Percentiles rank a stretch among this genome's conserved stretches.
Evolutionary conservation across 2,329 filamentous ascomycete genomes (phyloP).

Genomic region (Neoscytalidium dimidiatum): DNA sequence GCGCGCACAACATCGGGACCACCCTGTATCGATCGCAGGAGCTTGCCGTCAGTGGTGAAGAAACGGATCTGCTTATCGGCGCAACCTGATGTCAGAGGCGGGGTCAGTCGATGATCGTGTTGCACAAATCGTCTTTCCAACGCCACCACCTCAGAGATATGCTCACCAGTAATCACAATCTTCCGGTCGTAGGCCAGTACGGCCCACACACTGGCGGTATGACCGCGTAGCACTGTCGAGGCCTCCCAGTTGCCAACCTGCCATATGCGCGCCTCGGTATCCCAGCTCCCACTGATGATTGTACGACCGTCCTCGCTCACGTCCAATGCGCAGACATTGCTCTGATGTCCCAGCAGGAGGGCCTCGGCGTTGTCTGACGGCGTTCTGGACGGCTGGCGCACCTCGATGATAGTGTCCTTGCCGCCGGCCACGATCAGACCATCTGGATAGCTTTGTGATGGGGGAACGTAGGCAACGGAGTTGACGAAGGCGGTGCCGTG

Average conservation of each 20-base stretch:
- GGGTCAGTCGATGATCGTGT: slow-evolving; percentile 9
- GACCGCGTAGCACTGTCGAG: slow-evolving; percentile 69
- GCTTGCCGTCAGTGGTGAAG: slow-evolving; percentile 67
- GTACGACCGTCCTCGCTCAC: slow-evolving; percentile 70
- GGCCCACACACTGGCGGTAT: slow-evolving; percentile 86
- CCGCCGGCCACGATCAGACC: slow-evolving; percentile 87
- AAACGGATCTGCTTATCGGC: slow-evolving; percentile 89
- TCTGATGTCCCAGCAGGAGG: slow-evolving; percentile 79
- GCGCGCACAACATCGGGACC: slow-evolving; percentile 84
- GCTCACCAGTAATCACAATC: slow-evolving; percentile 73
- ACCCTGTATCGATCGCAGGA: slow-evolving; percentile 65
- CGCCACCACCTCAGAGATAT: not conserved
- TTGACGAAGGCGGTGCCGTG: slow-evolving; percentile 88
- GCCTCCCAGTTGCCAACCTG: slow-evolving; percentile 81
- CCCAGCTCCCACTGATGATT: slow-evolving; percentile 93
- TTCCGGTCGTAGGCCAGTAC: slow-evolving; percentile 79
- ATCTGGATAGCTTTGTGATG: slow-evolving; percentile 68
- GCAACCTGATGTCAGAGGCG: slow-evolving; percentile 56
- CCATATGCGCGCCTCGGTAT: slow-evolving; percentile 86
- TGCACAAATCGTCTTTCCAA: slow-evolving; percentile 3
- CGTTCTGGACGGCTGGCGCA: slow-evolving; percentile 68
- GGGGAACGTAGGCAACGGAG: slow-evolving; percentile 73
- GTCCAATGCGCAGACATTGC: slow-evolving; percentile 87
- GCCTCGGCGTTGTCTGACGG: slow-evolving; percentile 79
- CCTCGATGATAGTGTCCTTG: slow-evolving; percentile 90